These are phyloP conservation scores for Emericellopsis cladophorae DNA, from an alignment of 2,329 filamentous ascomycete genomes.

Conservation along the genomic window DNA sequence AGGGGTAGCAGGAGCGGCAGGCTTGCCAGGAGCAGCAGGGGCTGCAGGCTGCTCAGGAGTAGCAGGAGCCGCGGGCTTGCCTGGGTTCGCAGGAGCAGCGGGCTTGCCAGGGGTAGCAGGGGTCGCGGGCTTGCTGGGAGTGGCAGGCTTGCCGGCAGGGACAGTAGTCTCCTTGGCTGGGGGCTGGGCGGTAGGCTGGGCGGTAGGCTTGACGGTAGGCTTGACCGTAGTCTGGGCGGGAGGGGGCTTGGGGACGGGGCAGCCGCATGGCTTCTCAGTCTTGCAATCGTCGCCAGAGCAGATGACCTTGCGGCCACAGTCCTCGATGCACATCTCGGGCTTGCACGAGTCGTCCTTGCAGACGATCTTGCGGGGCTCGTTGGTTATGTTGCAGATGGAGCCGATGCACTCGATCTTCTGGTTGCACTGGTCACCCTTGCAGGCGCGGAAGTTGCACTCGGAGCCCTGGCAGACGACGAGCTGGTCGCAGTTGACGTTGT, in stretches of 20 bases:
- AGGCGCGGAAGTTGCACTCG: slow-evolving; percentile 5
- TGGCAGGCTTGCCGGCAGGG: not conserved
- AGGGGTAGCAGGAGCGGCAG: not conserved
- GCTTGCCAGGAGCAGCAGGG: not conserved
- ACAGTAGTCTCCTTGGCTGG: not conserved
- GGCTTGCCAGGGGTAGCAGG: not conserved
- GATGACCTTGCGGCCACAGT: slow-evolving; percentile 15
- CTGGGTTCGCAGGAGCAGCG: not conserved
- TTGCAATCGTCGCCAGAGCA: slow-evolving; percentile 13
- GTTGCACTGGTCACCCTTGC: slow-evolving; percentile 7
- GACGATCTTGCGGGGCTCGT: slow-evolving; percentile 16
- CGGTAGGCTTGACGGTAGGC: too few relatives aligned
- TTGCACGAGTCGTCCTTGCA: slow-evolving; percentile 17
- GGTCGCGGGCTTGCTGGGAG: not conserved
- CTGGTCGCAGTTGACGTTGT: slow-evolving; percentile 3
- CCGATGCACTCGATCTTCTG: slow-evolving; percentile 22
- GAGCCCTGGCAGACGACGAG: slow-evolving; percentile 6
- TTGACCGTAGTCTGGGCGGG: too few relatives aligned
- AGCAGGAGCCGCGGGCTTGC: not conserved
- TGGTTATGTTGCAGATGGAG: slow-evolving; percentile 15
- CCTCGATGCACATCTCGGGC: slow-evolving; percentile 13
- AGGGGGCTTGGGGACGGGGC: not conserved
- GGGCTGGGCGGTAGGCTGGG: not conserved
- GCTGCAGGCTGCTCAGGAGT: not conserved
- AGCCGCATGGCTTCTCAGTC: slow-evolving; percentile 2